Percentiles rank a stretch among this genome's conserved stretches.
Evolutionary conservation across 768 basidiomycete species (phyloP).

Genomic region (Collybiopsis confluens): DNA sequence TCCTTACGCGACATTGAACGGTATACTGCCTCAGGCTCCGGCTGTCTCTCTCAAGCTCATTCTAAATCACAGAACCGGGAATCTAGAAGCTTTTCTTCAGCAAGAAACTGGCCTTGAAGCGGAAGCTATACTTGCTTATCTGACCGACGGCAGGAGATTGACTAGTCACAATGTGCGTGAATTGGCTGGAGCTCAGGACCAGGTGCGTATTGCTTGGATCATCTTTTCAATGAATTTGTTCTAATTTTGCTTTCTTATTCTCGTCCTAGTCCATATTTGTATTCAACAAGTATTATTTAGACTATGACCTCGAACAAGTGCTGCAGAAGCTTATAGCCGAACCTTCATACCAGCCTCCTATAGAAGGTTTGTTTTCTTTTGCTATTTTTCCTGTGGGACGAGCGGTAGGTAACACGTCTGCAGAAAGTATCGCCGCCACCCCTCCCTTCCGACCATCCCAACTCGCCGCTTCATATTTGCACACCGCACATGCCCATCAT

Average conservation of each 20-base stretch:
- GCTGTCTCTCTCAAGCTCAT: constrained; percentile 10
- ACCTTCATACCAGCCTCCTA: constrained; percentile 60
- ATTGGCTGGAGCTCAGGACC: constrained; percentile 68
- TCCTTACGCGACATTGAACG: constrained; percentile 75
- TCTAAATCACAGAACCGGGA: constrained; percentile 43
- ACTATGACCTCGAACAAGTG: constrained; percentile 62
- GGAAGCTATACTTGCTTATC: constrained; percentile 69
- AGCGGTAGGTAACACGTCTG: constrained; percentile 1
- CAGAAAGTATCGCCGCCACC: constrained; percentile 61
- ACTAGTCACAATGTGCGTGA: constrained; percentile 71
- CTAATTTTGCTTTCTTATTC: background rate
- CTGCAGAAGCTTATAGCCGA: constrained; percentile 58
- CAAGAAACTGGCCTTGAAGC: constrained; percentile 69
- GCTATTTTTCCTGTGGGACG: background rate
- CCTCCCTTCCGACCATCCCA: constrained; percentile 70
- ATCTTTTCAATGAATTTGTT: no score
- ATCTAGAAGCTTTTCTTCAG: constrained; percentile 67
- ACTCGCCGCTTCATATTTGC: constrained; percentile 62
- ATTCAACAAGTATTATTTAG: constrained; percentile 79
- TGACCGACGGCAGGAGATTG: constrained; percentile 74
- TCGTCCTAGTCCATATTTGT: constrained; percentile 64
- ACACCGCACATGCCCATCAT: constrained; percentile 58
- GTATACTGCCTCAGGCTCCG: constrained; percentile 29
- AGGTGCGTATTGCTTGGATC: no score
- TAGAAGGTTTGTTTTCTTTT: constrained; percentile 51